These are phyloP conservation scores for Suhomyces chickasaworum DNA, from an alignment of 1,139 yeast species.

Conservation along the genomic window DNA sequence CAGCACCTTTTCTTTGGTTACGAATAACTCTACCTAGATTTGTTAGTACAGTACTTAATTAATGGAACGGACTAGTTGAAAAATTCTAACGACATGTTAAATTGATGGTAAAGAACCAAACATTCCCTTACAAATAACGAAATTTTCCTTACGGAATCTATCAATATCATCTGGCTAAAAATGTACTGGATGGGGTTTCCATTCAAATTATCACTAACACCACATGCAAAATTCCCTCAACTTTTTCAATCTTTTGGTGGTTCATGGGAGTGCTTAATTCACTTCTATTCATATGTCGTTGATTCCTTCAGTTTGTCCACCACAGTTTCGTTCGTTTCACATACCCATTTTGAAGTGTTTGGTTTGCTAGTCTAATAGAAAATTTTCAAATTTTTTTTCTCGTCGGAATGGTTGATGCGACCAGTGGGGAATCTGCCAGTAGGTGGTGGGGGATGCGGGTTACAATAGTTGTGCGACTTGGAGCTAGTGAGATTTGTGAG, in stretches of 20 bases:
- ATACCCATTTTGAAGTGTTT: conserved; percentile 19
- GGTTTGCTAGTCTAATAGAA: conserved; percentile 17
- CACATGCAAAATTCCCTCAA: background rate
- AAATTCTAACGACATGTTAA: no score
- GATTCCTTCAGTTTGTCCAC: background rate
- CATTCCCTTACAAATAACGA: no score
- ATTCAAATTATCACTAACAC: background rate
- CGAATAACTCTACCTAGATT: conserved; percentile 99
- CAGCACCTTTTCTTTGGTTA: conserved; percentile 99
- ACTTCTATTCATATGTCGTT: background rate
- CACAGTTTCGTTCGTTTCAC: conserved; percentile 7
- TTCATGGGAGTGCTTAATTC: background rate
- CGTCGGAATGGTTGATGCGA: conserved; percentile 7
- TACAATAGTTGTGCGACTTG: background rate
- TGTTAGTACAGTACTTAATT: conserved; percentile 53
- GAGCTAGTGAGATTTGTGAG: background rate
- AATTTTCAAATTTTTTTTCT: conserved; percentile 16
- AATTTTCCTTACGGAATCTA: no score
- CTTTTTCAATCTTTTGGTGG: background rate
- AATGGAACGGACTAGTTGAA: no score
- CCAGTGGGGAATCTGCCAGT: background rate
- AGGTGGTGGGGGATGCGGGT: background rate
- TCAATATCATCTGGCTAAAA: background rate
- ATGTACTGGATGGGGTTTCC: background rate
- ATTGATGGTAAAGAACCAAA: no score